Percentiles rank a stretch among this genome's conserved stretches.
Evolutionary conservation across 306 rosid species (phyloP).

Genomic region (Prunus mume): DNA sequence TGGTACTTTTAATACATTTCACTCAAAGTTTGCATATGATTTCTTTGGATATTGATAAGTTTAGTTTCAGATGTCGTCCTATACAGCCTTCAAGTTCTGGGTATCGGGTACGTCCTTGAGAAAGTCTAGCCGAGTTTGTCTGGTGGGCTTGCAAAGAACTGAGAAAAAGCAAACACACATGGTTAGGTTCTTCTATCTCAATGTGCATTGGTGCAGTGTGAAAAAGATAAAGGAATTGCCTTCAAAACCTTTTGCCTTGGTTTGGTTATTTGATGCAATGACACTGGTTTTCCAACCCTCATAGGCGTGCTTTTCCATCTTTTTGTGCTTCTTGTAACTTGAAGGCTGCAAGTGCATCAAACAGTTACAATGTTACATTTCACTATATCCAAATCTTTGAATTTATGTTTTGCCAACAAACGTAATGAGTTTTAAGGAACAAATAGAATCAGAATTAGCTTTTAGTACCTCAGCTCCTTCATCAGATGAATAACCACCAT

Average conservation of each 20-base stretch:
- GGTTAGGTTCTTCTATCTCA: slow-evolving; percentile 10
- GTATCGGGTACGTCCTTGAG: slow-evolving; percentile 40
- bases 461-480: slow-evolving; percentile 64
- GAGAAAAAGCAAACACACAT: neutral
- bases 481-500: slow-evolving; percentile 79
- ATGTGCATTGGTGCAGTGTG: neutral
- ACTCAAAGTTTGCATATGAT: neutral
- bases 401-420: too few species aligned
- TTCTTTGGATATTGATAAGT: neutral
- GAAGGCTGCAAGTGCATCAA: slow-evolving; percentile 47
- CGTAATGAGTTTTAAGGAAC: neutral
- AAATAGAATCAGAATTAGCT: slow-evolving; percentile 4
- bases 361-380: slow-evolving; percentile 8
- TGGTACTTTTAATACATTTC: neutral
- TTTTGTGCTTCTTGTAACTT: slow-evolving; percentile 56
- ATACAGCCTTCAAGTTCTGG: slow-evolving; percentile 48
- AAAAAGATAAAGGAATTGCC: slow-evolving; percentile 1
- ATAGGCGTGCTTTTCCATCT: slow-evolving; percentile 47
- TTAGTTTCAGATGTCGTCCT: neutral
- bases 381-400: too few species aligned
- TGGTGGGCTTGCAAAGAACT: slow-evolving; percentile 55
- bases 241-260: slow-evolving; percentile 50
- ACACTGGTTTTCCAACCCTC: slow-evolving; percentile 75
- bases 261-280: slow-evolving; percentile 52
- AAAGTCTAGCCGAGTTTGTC: slow-evolving; percentile 57